Evolutionary conservation across 192 early-diverging fungal species (phyloP), one percentile per base, ranked within the genome.

Genomic region (Coemansia sp.): DNA sequence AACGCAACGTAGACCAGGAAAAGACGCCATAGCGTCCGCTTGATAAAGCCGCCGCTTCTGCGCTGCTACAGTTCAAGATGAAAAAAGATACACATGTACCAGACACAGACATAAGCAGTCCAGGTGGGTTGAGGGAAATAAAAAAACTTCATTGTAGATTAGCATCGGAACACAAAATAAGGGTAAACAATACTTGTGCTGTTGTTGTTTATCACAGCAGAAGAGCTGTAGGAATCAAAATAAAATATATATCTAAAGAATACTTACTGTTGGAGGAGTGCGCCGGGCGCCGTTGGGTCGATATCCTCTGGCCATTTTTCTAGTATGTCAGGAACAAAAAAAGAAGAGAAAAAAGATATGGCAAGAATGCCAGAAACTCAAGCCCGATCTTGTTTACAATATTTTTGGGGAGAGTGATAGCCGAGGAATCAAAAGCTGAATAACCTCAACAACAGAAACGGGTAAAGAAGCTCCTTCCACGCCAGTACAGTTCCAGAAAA

Each of bases 1-100:
- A 70, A 75, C 9, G 71, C 49, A 10, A 78, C 21, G 58, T 83
- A 83, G 18, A 71, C 3, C 13, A 83, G n/a, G 5, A 63, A 54
- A 37, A 66, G 40, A 39, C 76, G 71, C 41, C 69, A 56, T 42
- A 74, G 18, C 11, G 63, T 40, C 79, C 68, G 73, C 52, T 68
- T 56, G 38, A 69, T 21, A 9, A 44, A 67, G 32, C 70, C 53
- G 37, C 57, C 15, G 59, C 38, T 63, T 47, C 40, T 48, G 45
- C 66, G 61, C 38, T 63, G 18, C 63, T 71, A 68, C 52, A 54
- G 9, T 54, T 4, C 21, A 9, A 26, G 8, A 49, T 26, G 16
- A 26, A 26, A 26, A 40, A 41, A 32, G 56, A 23, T 52, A n/a
- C n/a, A 58, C 39, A 56, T 42, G 57, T 58, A 65, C n/a, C n/a